Percentiles rank a stretch among this genome's conserved stretches.
Conservation (phyloP, 176 grass and related monocot species). For the Echinochloa phyllopogon region DNA sequence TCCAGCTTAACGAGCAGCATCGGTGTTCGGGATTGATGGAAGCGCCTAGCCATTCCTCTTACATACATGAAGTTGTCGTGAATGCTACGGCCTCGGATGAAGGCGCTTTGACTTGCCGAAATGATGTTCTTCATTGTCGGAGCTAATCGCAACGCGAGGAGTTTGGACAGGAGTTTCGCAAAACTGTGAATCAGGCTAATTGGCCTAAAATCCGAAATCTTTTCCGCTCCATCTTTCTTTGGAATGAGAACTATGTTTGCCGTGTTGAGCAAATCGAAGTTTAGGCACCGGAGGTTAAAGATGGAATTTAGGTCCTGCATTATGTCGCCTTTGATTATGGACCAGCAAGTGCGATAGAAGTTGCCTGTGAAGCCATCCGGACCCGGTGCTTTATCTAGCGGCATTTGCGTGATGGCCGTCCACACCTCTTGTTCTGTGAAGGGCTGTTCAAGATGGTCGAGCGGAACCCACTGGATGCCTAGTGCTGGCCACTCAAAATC, state of each 20-base stretch:
- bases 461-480: too few relatives aligned
- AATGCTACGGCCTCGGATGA: background rate
- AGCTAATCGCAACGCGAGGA: background rate
- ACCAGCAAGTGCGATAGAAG: background rate
- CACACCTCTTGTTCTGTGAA: background rate
- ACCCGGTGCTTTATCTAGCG: background rate
- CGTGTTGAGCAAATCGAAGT: background rate
- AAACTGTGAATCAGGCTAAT: background rate
- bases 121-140: background rate
- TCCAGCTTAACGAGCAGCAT: too few relatives aligned
- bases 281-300: background rate
- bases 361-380: background rate
- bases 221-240: background rate
- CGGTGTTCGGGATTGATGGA: too few relatives aligned
- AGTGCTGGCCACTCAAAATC: too few relatives aligned
- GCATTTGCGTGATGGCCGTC: background rate
- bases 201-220: background rate
- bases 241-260: background rate
- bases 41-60: too few relatives aligned
- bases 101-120: background rate
- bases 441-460: background rate
- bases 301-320: background rate
- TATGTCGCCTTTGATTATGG: background rate
- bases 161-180: background rate
- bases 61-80: background rate